Percentiles rank a stretch among this genome's conserved stretches.
phyloP scores from a whole-genome alignment of 345 rosid genomes.

The Microcos paniculata region DNA sequence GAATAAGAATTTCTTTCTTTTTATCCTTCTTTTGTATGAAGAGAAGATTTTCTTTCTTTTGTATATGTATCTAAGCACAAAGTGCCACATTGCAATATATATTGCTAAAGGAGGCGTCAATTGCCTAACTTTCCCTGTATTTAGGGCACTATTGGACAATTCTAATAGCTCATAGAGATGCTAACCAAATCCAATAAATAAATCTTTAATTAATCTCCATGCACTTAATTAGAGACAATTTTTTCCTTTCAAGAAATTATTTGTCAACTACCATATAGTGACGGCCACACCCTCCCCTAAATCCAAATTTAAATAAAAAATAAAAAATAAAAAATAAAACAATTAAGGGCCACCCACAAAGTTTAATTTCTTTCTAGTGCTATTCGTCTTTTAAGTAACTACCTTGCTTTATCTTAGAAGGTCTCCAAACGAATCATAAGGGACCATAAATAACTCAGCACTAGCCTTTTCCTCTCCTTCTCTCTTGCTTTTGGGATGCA shows the following conservation, averaged over 20 bases:
- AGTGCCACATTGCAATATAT: background rate
- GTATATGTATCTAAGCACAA: background rate
- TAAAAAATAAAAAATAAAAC: no score
- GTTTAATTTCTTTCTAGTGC: background rate
- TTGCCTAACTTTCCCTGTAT: background rate
- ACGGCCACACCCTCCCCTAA: no score
- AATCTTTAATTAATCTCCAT: background rate
- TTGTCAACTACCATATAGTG: background rate
- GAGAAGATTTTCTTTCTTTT: background rate
- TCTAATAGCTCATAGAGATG: background rate
- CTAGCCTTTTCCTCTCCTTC: background rate
- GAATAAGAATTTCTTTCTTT: slow-evolving; percentile 12
- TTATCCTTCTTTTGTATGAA: background rate
- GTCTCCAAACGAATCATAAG: no score
- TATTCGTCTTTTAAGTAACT: background rate
- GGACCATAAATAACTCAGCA: background rate
- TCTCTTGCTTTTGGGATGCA: background rate
- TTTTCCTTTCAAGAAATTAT: background rate
- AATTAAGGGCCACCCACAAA: background rate
- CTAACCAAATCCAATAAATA: background rate
- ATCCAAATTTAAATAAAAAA: no score
- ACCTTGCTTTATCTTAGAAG: background rate
- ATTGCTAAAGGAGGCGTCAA: background rate
- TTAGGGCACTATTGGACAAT: background rate
- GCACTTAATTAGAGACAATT: background rate